Base-by-base conservation (phyloP, 495 filamentous ascomycete species). In the Lichenothelia convexa region DNA sequence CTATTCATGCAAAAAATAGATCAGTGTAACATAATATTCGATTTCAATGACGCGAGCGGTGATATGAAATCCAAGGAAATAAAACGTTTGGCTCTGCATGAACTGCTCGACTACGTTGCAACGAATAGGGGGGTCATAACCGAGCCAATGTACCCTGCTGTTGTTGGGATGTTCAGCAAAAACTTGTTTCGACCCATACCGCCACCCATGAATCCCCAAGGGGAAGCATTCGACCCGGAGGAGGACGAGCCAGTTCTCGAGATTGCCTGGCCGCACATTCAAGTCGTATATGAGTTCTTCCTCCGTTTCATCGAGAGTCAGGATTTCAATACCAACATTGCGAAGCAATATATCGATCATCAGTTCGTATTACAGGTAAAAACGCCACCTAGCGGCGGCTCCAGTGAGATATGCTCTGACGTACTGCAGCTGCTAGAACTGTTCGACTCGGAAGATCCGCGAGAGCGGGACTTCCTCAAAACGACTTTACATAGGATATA, bases 31-130 rank as follows among this genome's bases (percentile, higher is more conserved):
- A 91, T 99, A 59, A 99, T 99, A 46, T 99, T 99, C 50, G 89
- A 99, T 57, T 99, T 99, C 63, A 99, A 94, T 57, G 89, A 99
- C 51, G 84, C 91, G 26, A 91, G 82, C 42, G 86, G 76, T 36
- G 89, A 99, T 49, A 95, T 95, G 87, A 95, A 95, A 56, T 92
- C 87, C n/a, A 99, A 99, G 57, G 89, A 99, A 60, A 94, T 99
- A 66, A 99, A 99, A 67, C 73, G 89, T 46, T 60, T 99, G 50
- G 91, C 89, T 32, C 70, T 99, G 29, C 89, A 99, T 50, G 89
- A 99, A 51, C 68, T 99, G 20, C 67, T 99, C 34, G 89, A 99
- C 54, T 99, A 99, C 50, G 87, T 99, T 34, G 87, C 89, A 45
- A 94, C 94, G 56, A 99, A 99, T 50, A 73, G 89, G 26, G 85